Base-by-base conservation (phyloP, 352 stramenopile genomes). In the Globisporangium cylindrosporum region DNA sequence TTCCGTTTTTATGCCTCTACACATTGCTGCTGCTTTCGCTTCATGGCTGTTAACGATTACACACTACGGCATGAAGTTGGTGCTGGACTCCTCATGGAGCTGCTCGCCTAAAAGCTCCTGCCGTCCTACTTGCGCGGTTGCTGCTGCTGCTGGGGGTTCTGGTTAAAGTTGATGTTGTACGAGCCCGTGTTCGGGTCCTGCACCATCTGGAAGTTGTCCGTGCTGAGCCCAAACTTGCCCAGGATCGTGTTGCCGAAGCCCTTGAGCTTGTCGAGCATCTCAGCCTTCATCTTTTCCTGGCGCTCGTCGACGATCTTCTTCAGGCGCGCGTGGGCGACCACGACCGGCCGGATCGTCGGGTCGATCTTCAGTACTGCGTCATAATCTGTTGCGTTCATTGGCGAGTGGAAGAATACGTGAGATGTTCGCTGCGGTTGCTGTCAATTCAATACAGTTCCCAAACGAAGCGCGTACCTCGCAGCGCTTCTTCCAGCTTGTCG, bases 181-280 rank as follows among this genome's bases (percentile, higher is more conserved):
- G 93, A 98, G 46, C 97, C 98, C 8, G 93, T 98, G 8, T 89
- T 84, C 27, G 97, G 97, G 83, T 99, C 97, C 85, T 99, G 91
- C 10, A 98, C 91, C 70, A 99, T 95, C 77, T 99, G 91, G 75
- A 99, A 99, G 79, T 99, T 99, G 84, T 99, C 97, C 25, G 99
- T 92, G 77, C 94, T 99, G 70, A 99, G 84, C 38, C 98, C 98
- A 80, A 99, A 99, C 73, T 99, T 99, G 66, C 97, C 95, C 22
- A 99, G 80, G 57, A 99, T 90, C 60, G 87, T 97, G 81, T 99
- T 99, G 27, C 98, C 98, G 64, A 99, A 95, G 61, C 99, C 98
- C 78, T 99, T 99, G 62, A 99, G 89, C 77, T 94, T 96, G 62
- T 94, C 96, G 68, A 99, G 76, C 76, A 98, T 99, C 79, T 98